A percentile compares a stretch with the other conserved stretches of the same genome.
These are phyloP conservation scores for Takashimella tepidaria DNA, from an alignment of 1,284 basidiomycete genomes.

Conservation along the genomic window DNA sequence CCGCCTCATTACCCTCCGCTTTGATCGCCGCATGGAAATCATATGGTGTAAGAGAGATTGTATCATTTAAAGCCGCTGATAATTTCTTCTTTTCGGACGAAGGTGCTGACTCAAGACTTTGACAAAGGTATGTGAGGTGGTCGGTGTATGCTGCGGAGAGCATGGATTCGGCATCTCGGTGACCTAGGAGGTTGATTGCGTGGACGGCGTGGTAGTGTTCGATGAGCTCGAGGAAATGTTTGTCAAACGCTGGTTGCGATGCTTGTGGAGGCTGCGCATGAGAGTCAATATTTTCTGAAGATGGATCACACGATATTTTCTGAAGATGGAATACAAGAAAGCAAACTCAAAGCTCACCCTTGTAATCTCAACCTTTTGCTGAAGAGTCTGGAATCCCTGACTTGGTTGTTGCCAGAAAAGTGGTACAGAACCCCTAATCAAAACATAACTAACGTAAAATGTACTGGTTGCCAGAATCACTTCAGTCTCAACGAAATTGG, in stretches of 20 bases:
- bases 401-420: constrained; percentile 99
- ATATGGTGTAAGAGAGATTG: constrained; percentile 68
- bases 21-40: constrained; percentile 87
- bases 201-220: constrained; percentile 76
- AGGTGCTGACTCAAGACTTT: constrained; percentile 54
- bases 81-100: constrained; percentile 48
- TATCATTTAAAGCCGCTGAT: constrained; percentile 5
- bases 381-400: constrained; percentile 66
- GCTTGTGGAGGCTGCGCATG: constrained; percentile 72
- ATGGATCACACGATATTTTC: background rate
- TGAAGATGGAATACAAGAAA: too few relatives aligned
- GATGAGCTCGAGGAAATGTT: constrained; percentile 79
- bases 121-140: constrained; percentile 59
- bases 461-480: constrained; percentile 78
- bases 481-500: constrained; percentile 98
- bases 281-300: background rate
- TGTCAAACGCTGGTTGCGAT: constrained; percentile 91
- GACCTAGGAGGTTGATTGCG: constrained; percentile 81
- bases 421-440: constrained; percentile 90
- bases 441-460: constrained; percentile 80
- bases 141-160: constrained; percentile 76
- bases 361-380: constrained; percentile 82
- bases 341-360: too few relatives aligned
- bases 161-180: constrained; percentile 84
- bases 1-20: constrained; percentile 80